These are phyloP conservation scores for Ruellia speciosa DNA, from an alignment of 305 asterid genomes.

Conservation along the genomic window DNA sequence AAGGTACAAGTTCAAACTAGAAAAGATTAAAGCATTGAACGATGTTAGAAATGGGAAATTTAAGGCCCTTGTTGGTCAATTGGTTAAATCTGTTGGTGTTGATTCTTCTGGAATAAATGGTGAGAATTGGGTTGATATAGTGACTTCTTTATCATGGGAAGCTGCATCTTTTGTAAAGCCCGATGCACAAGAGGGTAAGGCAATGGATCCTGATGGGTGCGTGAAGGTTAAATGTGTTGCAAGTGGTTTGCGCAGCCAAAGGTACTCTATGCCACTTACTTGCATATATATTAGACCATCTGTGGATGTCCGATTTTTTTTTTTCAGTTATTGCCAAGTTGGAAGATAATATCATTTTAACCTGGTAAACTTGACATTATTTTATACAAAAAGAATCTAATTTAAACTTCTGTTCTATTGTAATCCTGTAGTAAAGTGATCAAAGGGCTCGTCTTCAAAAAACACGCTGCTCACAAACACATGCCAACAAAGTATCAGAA, in stretches of 20 bases:
- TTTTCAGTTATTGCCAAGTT: not conserved
- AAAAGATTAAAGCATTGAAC: constrained; percentile 54
- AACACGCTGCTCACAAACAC: constrained; percentile 93
- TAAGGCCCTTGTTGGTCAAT: constrained; percentile 65
- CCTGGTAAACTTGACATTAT: too few relatives aligned
- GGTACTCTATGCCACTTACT: constrained; percentile 29
- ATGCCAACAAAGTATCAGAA: constrained; percentile 78
- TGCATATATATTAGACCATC: too few relatives aligned
- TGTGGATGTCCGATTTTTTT: too few relatives aligned
- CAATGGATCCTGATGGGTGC: constrained; percentile 93
- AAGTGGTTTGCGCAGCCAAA: constrained; percentile 59
- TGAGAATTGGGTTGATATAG: constrained; percentile 71
- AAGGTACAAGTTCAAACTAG: constrained; percentile 54
- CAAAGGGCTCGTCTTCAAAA: constrained; percentile 87
- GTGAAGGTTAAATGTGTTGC: constrained; percentile 87
- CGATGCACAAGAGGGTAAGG: constrained; percentile 62
- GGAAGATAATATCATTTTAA: too few relatives aligned
- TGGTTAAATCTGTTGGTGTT: constrained; percentile 62
- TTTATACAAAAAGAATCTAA: too few relatives aligned
- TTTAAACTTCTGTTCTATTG: not conserved
- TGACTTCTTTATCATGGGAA: constrained; percentile 81
- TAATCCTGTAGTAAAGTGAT: constrained; percentile 53
- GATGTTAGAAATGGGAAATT: constrained; percentile 73
- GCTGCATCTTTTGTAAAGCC: constrained; percentile 93
- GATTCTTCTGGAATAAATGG: constrained; percentile 30